phyloP scores from a whole-genome alignment of 23 red algal genomes.

The Agarophyton chilense region DNA sequence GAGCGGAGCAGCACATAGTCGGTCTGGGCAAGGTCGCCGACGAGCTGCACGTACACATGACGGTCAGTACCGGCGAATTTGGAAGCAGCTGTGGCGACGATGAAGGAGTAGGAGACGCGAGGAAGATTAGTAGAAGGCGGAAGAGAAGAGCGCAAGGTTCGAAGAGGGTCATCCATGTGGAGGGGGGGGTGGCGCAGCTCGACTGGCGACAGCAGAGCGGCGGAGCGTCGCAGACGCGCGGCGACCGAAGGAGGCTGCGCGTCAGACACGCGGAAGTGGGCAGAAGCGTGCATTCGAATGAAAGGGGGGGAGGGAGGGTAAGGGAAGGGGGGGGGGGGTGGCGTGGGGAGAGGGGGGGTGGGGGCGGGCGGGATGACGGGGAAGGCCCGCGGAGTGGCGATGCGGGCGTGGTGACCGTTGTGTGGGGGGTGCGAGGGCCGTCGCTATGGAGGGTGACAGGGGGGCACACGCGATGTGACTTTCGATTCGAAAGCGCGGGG shows the following conservation, averaged over 20 bases:
- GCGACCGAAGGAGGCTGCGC: slow-evolving; percentile 15
- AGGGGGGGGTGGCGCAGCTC: slow-evolving; percentile 4
- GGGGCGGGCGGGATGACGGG: not conserved
- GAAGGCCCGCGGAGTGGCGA: not conserved
- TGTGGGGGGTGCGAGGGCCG: not conserved
- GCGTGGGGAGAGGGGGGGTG: not conserved
- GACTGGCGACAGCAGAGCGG: not conserved
- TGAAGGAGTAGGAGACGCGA: slow-evolving; percentile 27
- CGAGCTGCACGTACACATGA: slow-evolving; percentile 40
- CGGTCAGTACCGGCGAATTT: slow-evolving; percentile 51
- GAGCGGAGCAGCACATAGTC: slow-evolving; percentile 30
- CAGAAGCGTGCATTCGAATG: not conserved
- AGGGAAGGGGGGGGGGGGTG: not conserved
- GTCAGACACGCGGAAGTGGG: not conserved
- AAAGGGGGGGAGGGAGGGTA: not conserved
- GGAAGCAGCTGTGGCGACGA: slow-evolving; percentile 42
- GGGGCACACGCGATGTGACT: not conserved
- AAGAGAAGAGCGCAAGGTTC: slow-evolving; percentile 6
- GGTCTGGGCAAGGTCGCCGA: slow-evolving; percentile 39
- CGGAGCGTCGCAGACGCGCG: not conserved
- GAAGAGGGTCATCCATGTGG: not conserved
- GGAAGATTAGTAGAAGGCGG: slow-evolving; percentile 18
- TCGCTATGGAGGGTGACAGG: too few relatives aligned
- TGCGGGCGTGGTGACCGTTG: not conserved
- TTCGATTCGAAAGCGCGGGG: slow-evolving; percentile 6